Percentiles rank a stretch among this genome's conserved stretches.
These are phyloP conservation scores for Raffaelea deltoideospora DNA, from an alignment of 2,329 filamentous ascomycete species.

Conservation along the genomic window DNA sequence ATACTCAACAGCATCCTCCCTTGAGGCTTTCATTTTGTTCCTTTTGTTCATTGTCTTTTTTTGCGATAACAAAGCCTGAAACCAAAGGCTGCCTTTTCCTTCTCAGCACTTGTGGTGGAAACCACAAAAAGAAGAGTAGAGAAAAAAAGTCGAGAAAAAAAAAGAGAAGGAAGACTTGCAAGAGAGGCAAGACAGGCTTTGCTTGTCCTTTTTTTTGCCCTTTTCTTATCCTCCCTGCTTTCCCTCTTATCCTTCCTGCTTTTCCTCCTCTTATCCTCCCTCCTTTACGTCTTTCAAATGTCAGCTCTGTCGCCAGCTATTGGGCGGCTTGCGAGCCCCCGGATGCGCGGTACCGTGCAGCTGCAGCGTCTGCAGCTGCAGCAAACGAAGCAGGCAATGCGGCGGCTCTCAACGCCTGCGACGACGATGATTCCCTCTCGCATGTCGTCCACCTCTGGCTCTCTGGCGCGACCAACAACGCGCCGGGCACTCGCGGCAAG, in stretches of 20 bases:
- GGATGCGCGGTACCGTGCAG: constrained; percentile 9
- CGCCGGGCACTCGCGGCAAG: no score
- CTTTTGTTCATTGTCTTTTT: no score
- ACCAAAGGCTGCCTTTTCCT: no score
- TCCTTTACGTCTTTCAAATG: constrained; percentile 11
- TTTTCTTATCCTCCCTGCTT: not conserved
- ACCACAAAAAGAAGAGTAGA: no score
- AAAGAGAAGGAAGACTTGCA: not conserved
- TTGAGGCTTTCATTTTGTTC: no score
- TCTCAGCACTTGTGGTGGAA: no score
- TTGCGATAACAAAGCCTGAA: no score
- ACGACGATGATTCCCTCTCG: constrained; percentile 5
- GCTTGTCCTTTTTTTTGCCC: not conserved
- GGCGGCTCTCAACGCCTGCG: constrained; percentile 14
- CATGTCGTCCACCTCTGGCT: not conserved
- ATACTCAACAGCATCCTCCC: no score
- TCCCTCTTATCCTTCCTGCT: not conserved
- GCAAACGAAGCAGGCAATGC: constrained; percentile 8
- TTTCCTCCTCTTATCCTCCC: not conserved
- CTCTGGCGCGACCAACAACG: constrained; percentile 10
- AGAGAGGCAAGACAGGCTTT: not conserved
- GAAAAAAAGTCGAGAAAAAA: no score
- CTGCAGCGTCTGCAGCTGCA: constrained; percentile 9
- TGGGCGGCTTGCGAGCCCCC: constrained; percentile 16
- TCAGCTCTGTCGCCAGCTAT: constrained; percentile 18